Evolutionary conservation across 2,329 filamentous ascomycete genomes (phyloP), one percentile per base, ranked within the genome.

Genomic region (Passalora sequoiae): DNA sequence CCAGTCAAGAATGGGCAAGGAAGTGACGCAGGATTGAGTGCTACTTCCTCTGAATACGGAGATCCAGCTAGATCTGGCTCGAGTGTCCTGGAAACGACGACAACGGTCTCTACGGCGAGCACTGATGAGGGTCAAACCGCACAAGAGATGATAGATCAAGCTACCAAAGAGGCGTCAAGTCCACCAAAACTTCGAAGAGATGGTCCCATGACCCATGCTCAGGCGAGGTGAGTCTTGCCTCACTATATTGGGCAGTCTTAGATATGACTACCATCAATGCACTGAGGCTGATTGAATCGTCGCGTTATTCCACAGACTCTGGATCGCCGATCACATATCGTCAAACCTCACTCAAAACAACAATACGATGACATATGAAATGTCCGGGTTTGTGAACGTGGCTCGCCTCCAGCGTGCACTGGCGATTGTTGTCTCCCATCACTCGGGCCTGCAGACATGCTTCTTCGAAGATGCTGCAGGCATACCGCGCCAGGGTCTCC

Each of bases 201-300:
- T 28, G 45, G 49, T 29, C 38, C 43, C 31, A 47, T 49, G 45
- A 44, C 49, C 38, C 41, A 41, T 38, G 44, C 47, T 33, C 56
- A 59, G 41, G 43, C 44, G 30, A 39, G 42, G 44, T 51, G 49
- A 51, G 49, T 51, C 42, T 43, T 47, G 49, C 17, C 37, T n/a
- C n/a, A n/a, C n/a, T n/a, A 40, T 43, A 38, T 33, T 30, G 21
- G 45, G 36, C 21, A 36, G 22, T 35, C 24, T 10, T 9, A 38
- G 6, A 38, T 13, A 43, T 27, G 12, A 24, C 39, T 20, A 3
- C 12, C 32, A 32, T 28, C 27, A 24, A 19, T 13, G n/a, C n/a
- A 19, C 20, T 7, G 31, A 43, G 20, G 36, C 46, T 48, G 42
- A 49, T 24, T 19, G n/a, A 37, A 10, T 27, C 29, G 6, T 21